Percentiles rank a stretch among this genome's conserved stretches.
phyloP scores from a whole-genome alignment of 1,139 yeast genomes.

The Candida glucosophila region DNA sequence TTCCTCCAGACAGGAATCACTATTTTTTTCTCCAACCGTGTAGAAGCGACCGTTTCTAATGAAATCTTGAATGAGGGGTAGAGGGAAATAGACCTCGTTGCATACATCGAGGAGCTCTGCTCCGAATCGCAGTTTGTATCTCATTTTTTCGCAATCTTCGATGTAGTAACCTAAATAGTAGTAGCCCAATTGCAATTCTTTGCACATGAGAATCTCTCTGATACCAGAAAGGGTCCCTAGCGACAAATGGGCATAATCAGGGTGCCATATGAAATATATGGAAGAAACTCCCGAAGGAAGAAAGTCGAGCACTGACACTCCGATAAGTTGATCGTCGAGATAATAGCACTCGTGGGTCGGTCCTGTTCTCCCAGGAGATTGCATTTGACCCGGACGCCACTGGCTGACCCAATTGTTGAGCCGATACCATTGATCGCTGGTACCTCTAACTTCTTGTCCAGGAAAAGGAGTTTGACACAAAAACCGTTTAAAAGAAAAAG shows the following conservation, averaged over 20 bases:
- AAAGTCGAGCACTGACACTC: conserved; percentile 71
- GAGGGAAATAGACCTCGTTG: conserved; percentile 35
- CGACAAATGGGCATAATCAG: conserved; percentile 61
- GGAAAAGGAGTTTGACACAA: conserved; percentile 62
- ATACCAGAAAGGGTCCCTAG: conserved; percentile 75
- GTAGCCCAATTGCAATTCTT: conserved; percentile 32
- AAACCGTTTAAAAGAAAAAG: conserved; percentile 49
- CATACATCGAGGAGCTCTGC: conserved; percentile 58
- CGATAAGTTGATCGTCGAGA: conserved; percentile 53
- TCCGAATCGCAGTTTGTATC: conserved; percentile 70
- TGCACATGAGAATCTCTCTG: conserved; percentile 54
- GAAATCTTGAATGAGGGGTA: conserved; percentile 22
- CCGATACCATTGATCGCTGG: conserved; percentile 17
- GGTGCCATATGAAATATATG: conserved; percentile 86
- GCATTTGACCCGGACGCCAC: conserved; percentile 6
- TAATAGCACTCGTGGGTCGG: conserved; percentile 74
- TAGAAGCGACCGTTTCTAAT: conserved; percentile 36
- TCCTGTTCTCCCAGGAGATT: conserved; percentile 16
- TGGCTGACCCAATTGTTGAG: conserved; percentile 22
- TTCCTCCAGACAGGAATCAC: conserved; percentile 6
- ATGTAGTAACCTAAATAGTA: conserved; percentile 76
- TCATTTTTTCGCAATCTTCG: conserved; percentile 75
- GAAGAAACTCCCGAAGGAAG: conserved; percentile 74
- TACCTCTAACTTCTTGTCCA: conserved; percentile 17
- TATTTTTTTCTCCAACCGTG: conserved; percentile 16